Conservation (phyloP, 208 protist species). For the Wallacemonas rigidus region DNA sequence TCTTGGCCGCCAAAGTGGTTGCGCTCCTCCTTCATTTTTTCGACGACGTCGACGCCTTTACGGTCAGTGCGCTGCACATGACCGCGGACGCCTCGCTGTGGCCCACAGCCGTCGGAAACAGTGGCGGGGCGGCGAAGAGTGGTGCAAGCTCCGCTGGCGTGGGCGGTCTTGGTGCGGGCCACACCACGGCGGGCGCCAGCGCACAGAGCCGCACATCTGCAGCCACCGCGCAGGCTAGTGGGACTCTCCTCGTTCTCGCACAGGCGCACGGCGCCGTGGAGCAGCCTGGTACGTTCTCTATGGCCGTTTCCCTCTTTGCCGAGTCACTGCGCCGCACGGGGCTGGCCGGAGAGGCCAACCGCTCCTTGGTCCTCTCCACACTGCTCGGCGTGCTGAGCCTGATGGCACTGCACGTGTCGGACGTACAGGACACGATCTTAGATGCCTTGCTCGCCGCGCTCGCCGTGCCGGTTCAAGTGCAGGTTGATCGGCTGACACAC, state of each 20-base stretch:
- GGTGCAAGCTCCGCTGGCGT: too few relatives aligned
- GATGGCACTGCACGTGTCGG: constrained; percentile 20
- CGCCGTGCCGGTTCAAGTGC: constrained; percentile 20
- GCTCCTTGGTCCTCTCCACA: constrained; percentile 16
- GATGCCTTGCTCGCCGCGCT: constrained; percentile 26
- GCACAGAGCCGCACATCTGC: constrained; percentile 22
- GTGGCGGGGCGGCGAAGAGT: too few relatives aligned
- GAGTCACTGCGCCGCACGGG: constrained; percentile 37
- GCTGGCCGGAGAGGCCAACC: constrained; percentile 25
- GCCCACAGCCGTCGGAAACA: constrained; percentile 1
- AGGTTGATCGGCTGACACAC: constrained; percentile 26
- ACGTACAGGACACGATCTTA: constrained; percentile 24
- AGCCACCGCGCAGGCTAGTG: constrained; percentile 30
- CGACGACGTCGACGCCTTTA: constrained; percentile 35
- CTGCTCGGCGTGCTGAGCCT: constrained; percentile 31
- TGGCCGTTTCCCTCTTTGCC: constrained; percentile 58
- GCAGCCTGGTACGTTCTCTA: constrained; percentile 23
- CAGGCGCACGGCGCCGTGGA: constrained; percentile 23
- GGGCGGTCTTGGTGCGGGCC: constrained; percentile 1
- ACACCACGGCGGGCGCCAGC: background rate
- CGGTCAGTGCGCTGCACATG: constrained; percentile 22
- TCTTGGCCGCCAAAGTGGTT: constrained; percentile 39
- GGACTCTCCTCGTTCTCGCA: constrained; percentile 29
- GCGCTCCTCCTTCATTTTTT: constrained; percentile 24
- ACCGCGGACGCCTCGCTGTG: constrained; percentile 16